Evolutionary conservation across 805 yeast species (phyloP).

Genomic region (Metschnikowia orientalis): DNA sequence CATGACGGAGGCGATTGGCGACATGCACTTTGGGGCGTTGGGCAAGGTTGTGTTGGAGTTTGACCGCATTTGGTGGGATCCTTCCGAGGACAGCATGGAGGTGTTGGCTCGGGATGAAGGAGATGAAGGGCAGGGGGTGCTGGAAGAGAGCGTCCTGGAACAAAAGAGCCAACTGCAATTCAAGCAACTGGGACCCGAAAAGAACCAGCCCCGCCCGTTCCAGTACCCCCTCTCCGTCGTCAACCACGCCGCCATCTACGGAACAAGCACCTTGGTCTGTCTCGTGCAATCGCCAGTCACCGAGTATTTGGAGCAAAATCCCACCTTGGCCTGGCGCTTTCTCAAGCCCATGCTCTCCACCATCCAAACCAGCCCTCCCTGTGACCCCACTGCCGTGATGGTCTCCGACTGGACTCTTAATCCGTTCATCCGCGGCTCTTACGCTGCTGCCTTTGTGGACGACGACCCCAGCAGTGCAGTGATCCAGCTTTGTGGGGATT

Average conservation of each 20-base stretch:
- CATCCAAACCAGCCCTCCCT: conserved; percentile 13
- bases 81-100: conserved; percentile 24
- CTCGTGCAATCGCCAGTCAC: conserved; percentile 75
- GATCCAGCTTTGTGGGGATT: conserved; percentile 50
- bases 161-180: conserved; percentile 45
- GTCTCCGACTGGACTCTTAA: conserved; percentile 75
- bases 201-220: conserved; percentile 43
- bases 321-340: conserved; percentile 51
- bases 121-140: conserved; percentile 5
- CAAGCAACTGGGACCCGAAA: conserved; percentile 39
- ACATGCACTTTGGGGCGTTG: conserved; percentile 58
- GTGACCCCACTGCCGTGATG: conserved; percentile 33
- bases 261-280: conserved; percentile 45
- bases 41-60: conserved; percentile 76
- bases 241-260: conserved; percentile 42
- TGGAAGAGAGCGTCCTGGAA: not conserved
- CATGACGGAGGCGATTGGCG: conserved; percentile 40
- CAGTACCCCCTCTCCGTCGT: conserved; percentile 58
- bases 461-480: conserved; percentile 66
- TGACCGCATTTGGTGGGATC: conserved; percentile 57
- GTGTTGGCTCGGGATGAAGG: conserved; percentile 14
- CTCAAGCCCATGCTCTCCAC: conserved; percentile 49
- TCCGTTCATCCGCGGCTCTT: conserved; percentile 77
- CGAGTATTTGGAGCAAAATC: conserved; percentile 48
- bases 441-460: conserved; percentile 63